Evolutionary conservation across 768 basidiomycete genomes (phyloP).

Genomic region (Rhizopogon sp.): DNA sequence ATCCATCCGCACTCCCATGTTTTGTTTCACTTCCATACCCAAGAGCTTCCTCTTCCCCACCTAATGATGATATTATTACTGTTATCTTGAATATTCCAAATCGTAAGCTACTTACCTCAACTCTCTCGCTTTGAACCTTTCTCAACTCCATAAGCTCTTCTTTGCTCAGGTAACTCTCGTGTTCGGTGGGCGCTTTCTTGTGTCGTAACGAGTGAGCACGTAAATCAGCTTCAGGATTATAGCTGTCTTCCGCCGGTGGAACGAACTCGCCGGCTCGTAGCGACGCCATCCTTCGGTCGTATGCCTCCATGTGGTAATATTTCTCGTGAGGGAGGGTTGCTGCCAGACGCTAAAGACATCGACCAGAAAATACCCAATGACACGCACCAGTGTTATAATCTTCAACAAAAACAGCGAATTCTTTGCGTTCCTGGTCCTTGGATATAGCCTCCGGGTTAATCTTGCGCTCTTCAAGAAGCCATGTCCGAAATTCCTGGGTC

Average conservation of each 20-base stretch:
- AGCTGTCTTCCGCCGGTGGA: constrained; percentile 64
- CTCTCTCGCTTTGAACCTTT: constrained; percentile 79
- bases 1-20: constrained; percentile 86
- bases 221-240: constrained; percentile 84
- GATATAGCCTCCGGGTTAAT: constrained; percentile 85
- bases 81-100: background rate
- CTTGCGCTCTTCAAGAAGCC: constrained; percentile 91
- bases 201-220: constrained; percentile 66
- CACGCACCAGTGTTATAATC: constrained; percentile 74
- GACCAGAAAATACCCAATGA: background rate
- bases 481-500: constrained; percentile 81
- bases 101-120: constrained; percentile 48
- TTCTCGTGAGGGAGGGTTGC: constrained; percentile 94
- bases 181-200: constrained; percentile 61
- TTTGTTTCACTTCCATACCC: constrained; percentile 86
- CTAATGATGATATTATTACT: constrained; percentile 26
- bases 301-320: constrained; percentile 87
- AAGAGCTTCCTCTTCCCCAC: constrained; percentile 79
- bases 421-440: constrained; percentile 82
- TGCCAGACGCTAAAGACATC: constrained; percentile 21
- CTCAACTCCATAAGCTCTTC: constrained; percentile 81
- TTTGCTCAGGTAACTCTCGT: constrained; percentile 69
- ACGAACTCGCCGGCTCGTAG: constrained; percentile 80
- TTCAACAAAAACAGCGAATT: constrained; percentile 78
- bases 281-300: constrained; percentile 80